These are phyloP conservation scores for Leptomonas seymouri DNA, from an alignment of 208 protist genomes.

Conservation along the genomic window DNA sequence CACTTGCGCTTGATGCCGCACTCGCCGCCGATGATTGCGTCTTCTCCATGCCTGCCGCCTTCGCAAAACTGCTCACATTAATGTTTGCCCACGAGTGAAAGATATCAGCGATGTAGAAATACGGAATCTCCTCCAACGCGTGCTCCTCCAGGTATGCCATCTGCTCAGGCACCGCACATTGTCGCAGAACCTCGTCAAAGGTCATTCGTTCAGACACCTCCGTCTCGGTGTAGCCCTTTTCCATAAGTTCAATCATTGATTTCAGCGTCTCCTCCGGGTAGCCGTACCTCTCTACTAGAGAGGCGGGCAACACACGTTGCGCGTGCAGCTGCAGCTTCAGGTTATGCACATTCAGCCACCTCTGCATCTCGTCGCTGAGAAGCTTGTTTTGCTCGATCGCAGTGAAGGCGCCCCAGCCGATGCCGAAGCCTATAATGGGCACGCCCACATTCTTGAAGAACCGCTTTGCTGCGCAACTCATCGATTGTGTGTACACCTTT, in stretches of 20 bases:
- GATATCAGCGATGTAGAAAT: slow-evolving; percentile 90
- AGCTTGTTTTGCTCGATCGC: slow-evolving; percentile 43
- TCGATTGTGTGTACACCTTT: not conserved
- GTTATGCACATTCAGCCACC: slow-evolving; percentile 52
- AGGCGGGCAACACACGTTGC: slow-evolving; percentile 53
- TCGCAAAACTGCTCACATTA: slow-evolving; percentile 44
- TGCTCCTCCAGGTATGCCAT: slow-evolving; percentile 86
- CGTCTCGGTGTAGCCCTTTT: slow-evolving; percentile 45
- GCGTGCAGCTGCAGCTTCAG: slow-evolving; percentile 63
- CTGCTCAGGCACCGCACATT: slow-evolving; percentile 78
- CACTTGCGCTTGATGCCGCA: not conserved
- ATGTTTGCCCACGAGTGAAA: slow-evolving; percentile 82
- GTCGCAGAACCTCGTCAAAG: slow-evolving; percentile 75
- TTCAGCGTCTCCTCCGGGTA: slow-evolving; percentile 53
- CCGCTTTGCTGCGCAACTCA: slow-evolving; percentile 10
- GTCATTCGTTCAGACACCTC: slow-evolving; percentile 58
- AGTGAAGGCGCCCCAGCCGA: slow-evolving; percentile 66
- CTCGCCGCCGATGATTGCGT: not conserved
- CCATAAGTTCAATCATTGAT: slow-evolving; percentile 47
- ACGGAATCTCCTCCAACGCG: slow-evolving; percentile 81
- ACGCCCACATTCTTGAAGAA: slow-evolving; percentile 29
- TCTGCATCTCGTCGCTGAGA: slow-evolving; percentile 42
- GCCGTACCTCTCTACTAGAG: slow-evolving; percentile 60
- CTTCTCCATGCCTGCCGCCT: slow-evolving; percentile 1
- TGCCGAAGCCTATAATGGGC: slow-evolving; percentile 64